Evolutionary conservation across 2,329 filamentous ascomycete genomes (phyloP), one percentile per base, ranked within the genome.

Genomic region (Aspergillus sojae): DNA sequence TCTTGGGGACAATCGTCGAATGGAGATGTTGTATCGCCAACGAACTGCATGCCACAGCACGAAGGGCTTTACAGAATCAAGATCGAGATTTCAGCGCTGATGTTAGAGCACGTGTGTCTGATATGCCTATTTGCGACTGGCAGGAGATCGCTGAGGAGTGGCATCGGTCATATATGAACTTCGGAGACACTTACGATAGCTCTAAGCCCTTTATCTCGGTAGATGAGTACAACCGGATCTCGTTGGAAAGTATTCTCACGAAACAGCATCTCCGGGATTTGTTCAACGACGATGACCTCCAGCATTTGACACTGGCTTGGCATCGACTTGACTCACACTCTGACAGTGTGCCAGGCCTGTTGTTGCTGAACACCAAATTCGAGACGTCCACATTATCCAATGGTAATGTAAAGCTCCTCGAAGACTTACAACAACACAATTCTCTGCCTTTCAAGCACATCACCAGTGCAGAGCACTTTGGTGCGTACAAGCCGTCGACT

Each of bases 311-410:
- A 67, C 80, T 86, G 5, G 83, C 86, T 43, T 94, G 91, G 91
- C 91, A 94, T 75, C 83, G 82, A n/a, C 82, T 94, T 11, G 79
- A 81, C 26, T 87, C 91, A 0, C 93, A 91, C 90, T 65, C 80
- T 0, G 91, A 94, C 71, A 77, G 78, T 19, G 75, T 81, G 1
- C 70, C 67, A 0, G 91, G 89, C 0, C 76, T 94, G 34, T 72
- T 75, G 2, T 75, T 79, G 56, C 78, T 93, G 19, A 84, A 83
- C 46, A 84, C 83, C 50, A 77, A 78, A 6, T 86, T 86, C 71
- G 75, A 79, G 55, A 91, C 88, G 0, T 83, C 86, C 45, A 91
- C 89, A 2, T 80, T 93, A 46, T 91, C 88, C 50, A 94, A 94
- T 73, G 91, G 90, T 39, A 93, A 93, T 72, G 72, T 81, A 3